Base-by-base conservation (phyloP, 495 filamentous ascomycete genomes). In the Aspergillus hancockii region DNA sequence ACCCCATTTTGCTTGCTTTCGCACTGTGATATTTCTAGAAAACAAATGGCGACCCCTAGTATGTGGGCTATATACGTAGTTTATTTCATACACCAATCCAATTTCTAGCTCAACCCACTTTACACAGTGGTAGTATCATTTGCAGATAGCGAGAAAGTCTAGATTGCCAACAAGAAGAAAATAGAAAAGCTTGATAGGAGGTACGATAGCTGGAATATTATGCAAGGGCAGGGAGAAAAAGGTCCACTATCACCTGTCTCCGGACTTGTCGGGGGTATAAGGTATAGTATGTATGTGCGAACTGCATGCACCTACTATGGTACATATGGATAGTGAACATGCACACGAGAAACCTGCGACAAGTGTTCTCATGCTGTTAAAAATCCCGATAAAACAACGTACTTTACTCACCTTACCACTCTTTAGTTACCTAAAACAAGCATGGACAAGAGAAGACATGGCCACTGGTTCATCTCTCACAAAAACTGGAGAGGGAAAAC, bases 111-210 rank as follows among this genome's bases (percentile, higher is more conserved):
- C 43, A 47, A 19, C 5, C 43, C 43, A 21, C 40, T 21, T 28
- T 3, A n/a, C n/a, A n/a, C n/a, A n/a, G n/a, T n/a, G 25, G 25
- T 28, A 28, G 3, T 3, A 28, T 28, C 2, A 19, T 43, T 18
- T 41, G n/a, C 14, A 14, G 5, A 21, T 18, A 21, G 40, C 18
- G 43, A 47, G n/a, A 22, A 47, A 47, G 21, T 22, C 43, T 47
- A 47, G 43, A 47, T 23, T 47, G 43, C 43, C 16, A 47, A n/a
- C 18, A 5, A 23, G 18, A 23, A 9, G 8, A 47, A 47, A 22
- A 47, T 8, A 21, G 8, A 47, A 47, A 47, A 47, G 43, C 43
- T 47, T 47, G 43, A 47, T 23, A 23, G 19, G 19, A 47, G 43
- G 8, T 8, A 12, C 21, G 18, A 47, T 12, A 47, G 43, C 16